Base-by-base conservation (phyloP, 306 rosid genomes). In the Lotus japonicus region DNA sequence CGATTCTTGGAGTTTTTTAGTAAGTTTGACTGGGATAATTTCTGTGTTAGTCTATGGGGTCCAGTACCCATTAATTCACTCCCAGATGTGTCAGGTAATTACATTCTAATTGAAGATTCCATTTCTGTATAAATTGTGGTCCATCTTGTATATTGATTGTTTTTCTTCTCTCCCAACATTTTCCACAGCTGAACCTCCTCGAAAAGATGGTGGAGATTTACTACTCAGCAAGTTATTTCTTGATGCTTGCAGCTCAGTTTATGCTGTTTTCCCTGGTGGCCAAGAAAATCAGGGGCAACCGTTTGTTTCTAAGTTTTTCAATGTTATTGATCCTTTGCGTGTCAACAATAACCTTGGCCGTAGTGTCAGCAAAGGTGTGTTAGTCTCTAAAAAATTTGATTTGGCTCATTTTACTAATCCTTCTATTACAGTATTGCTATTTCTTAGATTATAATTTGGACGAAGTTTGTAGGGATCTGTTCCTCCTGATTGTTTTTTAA, bases 311-410 rank as follows among this genome's bases (percentile, higher is more conserved):
- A 95, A 95, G 76, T 84, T 87, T 81, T 95, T 95, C 81, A 95
- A 95, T 82, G 97, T 95, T 69, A 91, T 95, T 72, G 99, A 95
- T 83, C 97, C 97, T 43, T 81, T 95, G 86, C 95, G 99, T 70
- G 80, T 89, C 44, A 95, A 91, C 85, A 95, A 95, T 84, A 95
- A 95, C 83, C 99, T 95, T 79, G 99, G 99, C 58, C 96, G 99
- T 46, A 95, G 99, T 78, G 99, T 95, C 66, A 95, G 97, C 83
- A 95, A 95, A 91, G 97, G 99, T 95, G 74, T 68, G 63, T 72
- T 74, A 41, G 54, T 50, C 56, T 64, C 58, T 50, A 41, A 53
- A 35, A 26, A 13, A 36, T 46, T 67, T 51, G 46, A 42, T 66
- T 46, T 51, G 14, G 19, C 44, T 69, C 39, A 70, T 68, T 41